These are phyloP conservation scores for Fusarium algeriense DNA, from an alignment of 2,329 filamentous ascomycete genomes.

Conservation along the genomic window DNA sequence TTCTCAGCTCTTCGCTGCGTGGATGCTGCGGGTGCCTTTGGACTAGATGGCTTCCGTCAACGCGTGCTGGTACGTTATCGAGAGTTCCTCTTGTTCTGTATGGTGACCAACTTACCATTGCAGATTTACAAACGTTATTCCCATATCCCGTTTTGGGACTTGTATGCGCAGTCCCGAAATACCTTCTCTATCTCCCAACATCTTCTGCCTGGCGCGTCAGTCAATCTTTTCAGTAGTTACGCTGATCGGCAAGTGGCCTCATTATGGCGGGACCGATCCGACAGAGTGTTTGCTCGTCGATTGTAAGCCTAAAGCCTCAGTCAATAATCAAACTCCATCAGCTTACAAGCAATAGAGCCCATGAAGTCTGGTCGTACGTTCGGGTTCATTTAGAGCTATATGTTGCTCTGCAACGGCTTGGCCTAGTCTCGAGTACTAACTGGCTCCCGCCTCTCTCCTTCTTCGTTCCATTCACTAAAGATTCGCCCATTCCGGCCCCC, in stretches of 20 bases:
- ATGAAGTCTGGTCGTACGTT: constrained; percentile 57
- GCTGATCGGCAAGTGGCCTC: constrained; percentile 45
- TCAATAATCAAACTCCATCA: neutral
- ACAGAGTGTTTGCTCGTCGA: constrained; percentile 41
- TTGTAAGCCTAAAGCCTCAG: constrained; percentile 43
- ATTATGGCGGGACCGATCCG: constrained; percentile 44
- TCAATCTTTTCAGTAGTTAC: constrained; percentile 48
- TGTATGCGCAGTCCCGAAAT: constrained; percentile 50
- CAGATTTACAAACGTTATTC: constrained; percentile 66
- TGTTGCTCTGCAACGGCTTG: constrained; percentile 65
- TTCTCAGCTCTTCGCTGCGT: constrained; percentile 51
- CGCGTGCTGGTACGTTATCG: constrained; percentile 62
- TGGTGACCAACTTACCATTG: constrained; percentile 19
- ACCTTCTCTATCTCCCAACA: constrained; percentile 50
- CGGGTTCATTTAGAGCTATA: constrained; percentile 65
- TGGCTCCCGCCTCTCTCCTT: constrained; percentile 61
- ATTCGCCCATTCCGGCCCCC: constrained; percentile 64
- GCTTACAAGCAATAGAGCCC: constrained; percentile 44
- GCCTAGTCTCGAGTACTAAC: constrained; percentile 57
- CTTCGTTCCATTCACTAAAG: constrained; percentile 66
- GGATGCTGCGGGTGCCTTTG: constrained; percentile 63
- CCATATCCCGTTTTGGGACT: constrained; percentile 61
- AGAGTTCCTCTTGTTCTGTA: neutral
- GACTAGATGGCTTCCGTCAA: constrained; percentile 64
- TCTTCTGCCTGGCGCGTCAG: constrained; percentile 51